A percentile compares a stretch with the other conserved stretches of the same genome.
These are phyloP conservation scores for Brettanomyces sp. DNA, from an alignment of 805 yeast genomes.

Conservation along the genomic window DNA sequence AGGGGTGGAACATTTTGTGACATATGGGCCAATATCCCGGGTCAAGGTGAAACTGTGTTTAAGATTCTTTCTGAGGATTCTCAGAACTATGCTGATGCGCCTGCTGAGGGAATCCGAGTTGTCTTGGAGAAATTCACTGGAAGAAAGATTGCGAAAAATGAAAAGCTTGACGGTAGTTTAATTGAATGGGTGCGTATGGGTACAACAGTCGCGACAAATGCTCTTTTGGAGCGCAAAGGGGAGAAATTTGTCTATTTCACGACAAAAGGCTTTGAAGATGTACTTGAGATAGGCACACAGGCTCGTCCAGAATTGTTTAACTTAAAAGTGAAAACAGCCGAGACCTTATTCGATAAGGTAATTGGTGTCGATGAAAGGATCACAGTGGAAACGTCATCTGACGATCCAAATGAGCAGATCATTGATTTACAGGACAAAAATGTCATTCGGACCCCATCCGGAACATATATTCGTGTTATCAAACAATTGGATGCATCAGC, in stretches of 20 bases:
- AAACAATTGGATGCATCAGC: conserved; percentile 17
- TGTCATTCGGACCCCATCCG: conserved; percentile 27
- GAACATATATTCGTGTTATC: conserved; percentile 28
- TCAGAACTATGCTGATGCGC: conserved; percentile 73
- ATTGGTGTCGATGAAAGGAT: conserved; percentile 79
- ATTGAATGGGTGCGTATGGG: conserved; percentile 73
- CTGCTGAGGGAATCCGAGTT: conserved; percentile 75
- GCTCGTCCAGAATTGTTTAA: conserved; percentile 81
- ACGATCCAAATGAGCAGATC: conserved; percentile 47
- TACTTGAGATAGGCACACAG: conserved; percentile 73
- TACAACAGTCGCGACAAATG: conserved; percentile 87
- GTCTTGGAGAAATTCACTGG: conserved; percentile 51
- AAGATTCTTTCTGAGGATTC: conserved; percentile 83
- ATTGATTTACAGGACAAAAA: conserved; percentile 18
- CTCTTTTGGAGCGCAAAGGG: conserved; percentile 80
- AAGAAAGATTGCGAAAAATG: conserved; percentile 40
- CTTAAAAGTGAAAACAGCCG: conserved; percentile 55
- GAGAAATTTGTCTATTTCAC: conserved; percentile 71
- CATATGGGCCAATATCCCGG: conserved; percentile 8
- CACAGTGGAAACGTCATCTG: conserved; percentile 62
- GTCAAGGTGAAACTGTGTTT: conserved; percentile 41
- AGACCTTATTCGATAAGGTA: conserved; percentile 58
- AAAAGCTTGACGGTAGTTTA: conserved; percentile 43
- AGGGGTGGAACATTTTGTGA: conserved; percentile 87
- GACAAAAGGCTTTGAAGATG: conserved; percentile 76